A percentile compares a stretch with the other conserved stretches of the same genome.
These are phyloP conservation scores for Ophiostoma tasmaniense DNA, from an alignment of 2,329 filamentous ascomycete species.

Conservation along the genomic window DNA sequence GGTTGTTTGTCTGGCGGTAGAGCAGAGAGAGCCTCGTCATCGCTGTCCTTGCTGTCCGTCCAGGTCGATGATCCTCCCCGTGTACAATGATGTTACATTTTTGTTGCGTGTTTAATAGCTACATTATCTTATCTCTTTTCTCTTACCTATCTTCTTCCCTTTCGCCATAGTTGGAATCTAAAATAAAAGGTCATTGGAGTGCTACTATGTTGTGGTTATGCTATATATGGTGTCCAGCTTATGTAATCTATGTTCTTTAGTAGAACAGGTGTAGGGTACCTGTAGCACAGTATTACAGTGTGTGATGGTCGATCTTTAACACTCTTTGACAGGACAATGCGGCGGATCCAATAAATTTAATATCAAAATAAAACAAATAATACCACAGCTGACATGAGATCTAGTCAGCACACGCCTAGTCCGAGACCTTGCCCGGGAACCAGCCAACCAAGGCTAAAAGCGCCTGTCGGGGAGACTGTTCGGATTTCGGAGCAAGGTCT, in stretches of 20 bases:
- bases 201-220: not conserved
- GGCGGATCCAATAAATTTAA: not conserved
- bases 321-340: too few species aligned
- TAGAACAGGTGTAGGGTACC: not conserved
- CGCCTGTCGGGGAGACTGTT: not conserved
- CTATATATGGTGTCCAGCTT: not conserved
- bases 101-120: conserved; percentile 17
- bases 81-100: conserved; percentile 17
- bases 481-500: not conserved
- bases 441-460: not conserved
- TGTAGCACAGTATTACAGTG: not conserved
- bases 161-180: conserved; percentile 11
- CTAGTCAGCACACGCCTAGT: not conserved
- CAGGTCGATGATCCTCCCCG: conserved; percentile 10
- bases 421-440: not conserved
- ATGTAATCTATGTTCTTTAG: not conserved
- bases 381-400: not conserved
- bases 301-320: too few species aligned
- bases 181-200: conserved; percentile 8
- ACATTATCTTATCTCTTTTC: conserved; percentile 12
- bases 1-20: not conserved
- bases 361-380: not conserved
- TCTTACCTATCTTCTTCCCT: not conserved
- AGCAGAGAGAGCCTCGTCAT: not conserved
- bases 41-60: not conserved